Percentiles rank a stretch among this genome's conserved stretches.
Evolutionary conservation across 2,329 filamentous ascomycete genomes (phyloP).

Genomic region (Diatrype stigma): DNA sequence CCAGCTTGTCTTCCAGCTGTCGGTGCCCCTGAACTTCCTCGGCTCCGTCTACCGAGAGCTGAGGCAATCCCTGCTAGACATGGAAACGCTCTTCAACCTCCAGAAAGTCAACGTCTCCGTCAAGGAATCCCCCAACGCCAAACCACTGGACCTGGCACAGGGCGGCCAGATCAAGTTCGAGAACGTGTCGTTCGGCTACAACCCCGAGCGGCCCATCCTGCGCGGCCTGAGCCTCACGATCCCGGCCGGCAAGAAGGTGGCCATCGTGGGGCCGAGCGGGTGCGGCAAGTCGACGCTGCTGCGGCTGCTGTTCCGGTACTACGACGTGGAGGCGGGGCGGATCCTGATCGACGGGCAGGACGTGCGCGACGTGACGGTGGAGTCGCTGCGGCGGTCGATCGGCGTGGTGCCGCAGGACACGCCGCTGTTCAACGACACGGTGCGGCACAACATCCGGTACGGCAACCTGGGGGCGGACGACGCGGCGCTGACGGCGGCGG

Average conservation of each 20-base stretch:
- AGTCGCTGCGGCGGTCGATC: slow-evolving; percentile 79
- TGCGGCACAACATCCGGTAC: slow-evolving; percentile 93
- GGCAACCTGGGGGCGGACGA: slow-evolving; percentile 73
- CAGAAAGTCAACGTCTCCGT: slow-evolving; percentile 94
- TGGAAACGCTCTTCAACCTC: slow-evolving; percentile 96
- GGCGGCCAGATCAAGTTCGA: slow-evolving; percentile 93
- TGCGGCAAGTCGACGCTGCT: slow-evolving; percentile 96
- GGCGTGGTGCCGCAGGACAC: slow-evolving; percentile 97
- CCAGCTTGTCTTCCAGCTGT: slow-evolving; percentile 96
- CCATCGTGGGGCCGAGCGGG: slow-evolving; percentile 89
- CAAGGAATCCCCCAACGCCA: slow-evolving; percentile 70
- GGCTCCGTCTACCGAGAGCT: slow-evolving; percentile 97
- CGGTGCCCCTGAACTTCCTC: slow-evolving; percentile 92
- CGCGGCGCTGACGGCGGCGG: slow-evolving; percentile 71
- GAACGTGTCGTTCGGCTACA: slow-evolving; percentile 92
- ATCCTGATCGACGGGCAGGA: slow-evolving; percentile 94
- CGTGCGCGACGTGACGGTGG: slow-evolving; percentile 74
- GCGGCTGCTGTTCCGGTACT: slow-evolving; percentile 87
- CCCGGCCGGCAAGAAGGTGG: slow-evolving; percentile 92
- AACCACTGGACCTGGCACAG: slow-evolving; percentile 64
- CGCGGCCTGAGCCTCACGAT: slow-evolving; percentile 83
- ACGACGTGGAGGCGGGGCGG: slow-evolving; percentile 79
- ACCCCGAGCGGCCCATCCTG: slow-evolving; percentile 79
- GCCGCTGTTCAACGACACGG: slow-evolving; percentile 93
- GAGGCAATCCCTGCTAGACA: slow-evolving; percentile 89